Conservation (phyloP, 257 asterid genomes). For the Jacaranda copaia region DNA sequence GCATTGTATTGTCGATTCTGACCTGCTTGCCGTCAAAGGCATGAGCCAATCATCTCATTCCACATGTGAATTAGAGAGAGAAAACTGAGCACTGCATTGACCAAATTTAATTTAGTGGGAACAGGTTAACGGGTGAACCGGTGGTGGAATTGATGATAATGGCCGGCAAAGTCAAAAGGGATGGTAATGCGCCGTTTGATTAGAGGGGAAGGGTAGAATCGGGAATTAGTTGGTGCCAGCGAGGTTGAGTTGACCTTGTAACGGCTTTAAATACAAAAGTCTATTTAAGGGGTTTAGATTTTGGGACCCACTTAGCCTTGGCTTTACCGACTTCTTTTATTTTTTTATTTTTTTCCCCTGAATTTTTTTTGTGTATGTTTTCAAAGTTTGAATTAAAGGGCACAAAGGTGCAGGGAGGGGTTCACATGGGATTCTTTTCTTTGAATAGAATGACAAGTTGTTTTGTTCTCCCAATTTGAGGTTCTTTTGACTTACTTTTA, state of each 20-base stretch:
- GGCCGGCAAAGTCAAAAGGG: slow-evolving; percentile 50
- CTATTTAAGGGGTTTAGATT: slow-evolving; percentile 34
- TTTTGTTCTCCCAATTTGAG: slow-evolving; percentile 37
- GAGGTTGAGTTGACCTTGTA: slow-evolving; percentile 55
- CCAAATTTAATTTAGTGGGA: slow-evolving; percentile 42
- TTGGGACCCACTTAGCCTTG: slow-evolving; percentile 35
- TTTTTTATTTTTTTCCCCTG: not conserved
- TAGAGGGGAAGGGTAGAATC: slow-evolving; percentile 38
- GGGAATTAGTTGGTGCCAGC: slow-evolving; percentile 43
- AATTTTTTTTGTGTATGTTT: not conserved
- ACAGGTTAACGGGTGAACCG: slow-evolving; percentile 50
- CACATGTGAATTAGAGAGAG: slow-evolving; percentile 40
- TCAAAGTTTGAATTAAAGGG: not conserved
- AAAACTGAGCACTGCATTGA: slow-evolving; percentile 41
- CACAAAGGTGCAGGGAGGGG: slow-evolving; percentile 30
- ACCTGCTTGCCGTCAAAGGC: slow-evolving; percentile 47
- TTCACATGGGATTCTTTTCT: slow-evolving; percentile 46
- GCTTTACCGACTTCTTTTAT: slow-evolving; percentile 35
- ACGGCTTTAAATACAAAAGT: slow-evolving; percentile 52
- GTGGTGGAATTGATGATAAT: slow-evolving; percentile 42
- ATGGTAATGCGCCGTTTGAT: slow-evolving; percentile 55
- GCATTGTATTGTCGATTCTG: slow-evolving; percentile 29
- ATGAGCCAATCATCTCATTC: slow-evolving; percentile 21
- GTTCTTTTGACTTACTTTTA: slow-evolving; percentile 42
- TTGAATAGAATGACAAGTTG: slow-evolving; percentile 36